Conservation (phyloP, 257 asterid species). For the Jasminum sambac region DNA sequence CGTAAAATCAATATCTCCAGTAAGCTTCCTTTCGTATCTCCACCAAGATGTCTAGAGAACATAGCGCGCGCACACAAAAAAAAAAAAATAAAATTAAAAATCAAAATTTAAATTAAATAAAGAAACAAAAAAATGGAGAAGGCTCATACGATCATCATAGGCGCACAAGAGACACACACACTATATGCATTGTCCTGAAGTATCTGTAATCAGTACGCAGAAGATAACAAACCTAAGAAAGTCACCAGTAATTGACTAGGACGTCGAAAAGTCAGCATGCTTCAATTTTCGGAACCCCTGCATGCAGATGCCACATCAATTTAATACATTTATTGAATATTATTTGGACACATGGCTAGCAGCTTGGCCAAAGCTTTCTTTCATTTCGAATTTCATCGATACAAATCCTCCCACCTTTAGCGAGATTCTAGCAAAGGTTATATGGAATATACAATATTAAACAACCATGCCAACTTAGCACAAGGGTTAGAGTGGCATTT, state of each 20-base stretch:
- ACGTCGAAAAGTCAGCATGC: slow-evolving; percentile 72
- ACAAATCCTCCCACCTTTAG: not conserved
- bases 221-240: slow-evolving; percentile 66
- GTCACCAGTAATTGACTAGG: slow-evolving; percentile 69
- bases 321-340: not conserved
- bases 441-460: not conserved
- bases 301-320: slow-evolving; percentile 15
- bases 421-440: not conserved
- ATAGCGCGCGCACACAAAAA: no score
- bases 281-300: slow-evolving; percentile 74
- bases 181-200: not conserved
- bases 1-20: slow-evolving; percentile 70
- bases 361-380: not conserved
- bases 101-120: no score
- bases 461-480: not conserved
- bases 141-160: not conserved
- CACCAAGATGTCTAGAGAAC: slow-evolving; percentile 66
- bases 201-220: not conserved
- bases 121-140: slow-evolving; percentile 4
- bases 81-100: no score
- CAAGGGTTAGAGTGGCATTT: not conserved
- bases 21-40: slow-evolving; percentile 50
- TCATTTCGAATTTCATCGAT: not conserved
- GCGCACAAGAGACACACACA: slow-evolving; percentile 1
- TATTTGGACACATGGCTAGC: not conserved